A percentile compares a stretch with the other conserved stretches of the same genome.
phyloP scores from a whole-genome alignment of 2,329 filamentous ascomycete species.

The Colletotrichum paranaense region DNA sequence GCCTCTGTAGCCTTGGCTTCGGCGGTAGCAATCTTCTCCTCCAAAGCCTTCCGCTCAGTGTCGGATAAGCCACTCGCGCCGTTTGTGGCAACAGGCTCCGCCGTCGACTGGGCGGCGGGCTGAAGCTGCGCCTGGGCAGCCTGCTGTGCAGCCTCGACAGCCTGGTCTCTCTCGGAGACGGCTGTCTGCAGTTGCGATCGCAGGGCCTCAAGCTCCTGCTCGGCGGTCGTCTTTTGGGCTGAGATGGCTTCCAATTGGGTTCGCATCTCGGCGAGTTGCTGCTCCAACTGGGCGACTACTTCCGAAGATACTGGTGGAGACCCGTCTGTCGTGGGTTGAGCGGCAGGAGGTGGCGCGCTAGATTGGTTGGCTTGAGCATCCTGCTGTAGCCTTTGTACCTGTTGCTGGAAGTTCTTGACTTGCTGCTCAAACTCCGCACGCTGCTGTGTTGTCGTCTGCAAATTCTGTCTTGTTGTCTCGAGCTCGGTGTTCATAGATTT shows the following conservation, averaged over 20 bases:
- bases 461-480: slow-evolving; percentile 54
- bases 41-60: slow-evolving; percentile 69
- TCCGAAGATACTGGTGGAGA: slow-evolving; percentile 58
- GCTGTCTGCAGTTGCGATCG: slow-evolving; percentile 70
- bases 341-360: slow-evolving; percentile 39
- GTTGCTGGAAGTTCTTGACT: slow-evolving; percentile 55
- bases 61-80: slow-evolving; percentile 56
- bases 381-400: slow-evolving; percentile 51
- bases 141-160: slow-evolving; percentile 52
- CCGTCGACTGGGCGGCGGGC: slow-evolving; percentile 12
- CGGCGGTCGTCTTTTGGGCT: slow-evolving; percentile 76
- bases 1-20: slow-evolving; percentile 73
- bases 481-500: slow-evolving; percentile 65
- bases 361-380: slow-evolving; percentile 53
- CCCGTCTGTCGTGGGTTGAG: slow-evolving; percentile 44
- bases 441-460: slow-evolving; percentile 45
- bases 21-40: slow-evolving; percentile 67
- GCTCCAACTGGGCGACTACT: slow-evolving; percentile 59
- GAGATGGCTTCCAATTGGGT: slow-evolving; percentile 75
- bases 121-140: slow-evolving; percentile 37
- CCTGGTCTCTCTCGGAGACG: slow-evolving; percentile 73
- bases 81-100: slow-evolving; percentile 15
- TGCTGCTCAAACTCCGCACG: slow-evolving; percentile 54
- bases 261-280: slow-evolving; percentile 59
- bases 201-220: slow-evolving; percentile 68